Evolutionary conservation across 2,329 filamentous ascomycete species (phyloP).

Genomic region (Alternaria atra): DNA sequence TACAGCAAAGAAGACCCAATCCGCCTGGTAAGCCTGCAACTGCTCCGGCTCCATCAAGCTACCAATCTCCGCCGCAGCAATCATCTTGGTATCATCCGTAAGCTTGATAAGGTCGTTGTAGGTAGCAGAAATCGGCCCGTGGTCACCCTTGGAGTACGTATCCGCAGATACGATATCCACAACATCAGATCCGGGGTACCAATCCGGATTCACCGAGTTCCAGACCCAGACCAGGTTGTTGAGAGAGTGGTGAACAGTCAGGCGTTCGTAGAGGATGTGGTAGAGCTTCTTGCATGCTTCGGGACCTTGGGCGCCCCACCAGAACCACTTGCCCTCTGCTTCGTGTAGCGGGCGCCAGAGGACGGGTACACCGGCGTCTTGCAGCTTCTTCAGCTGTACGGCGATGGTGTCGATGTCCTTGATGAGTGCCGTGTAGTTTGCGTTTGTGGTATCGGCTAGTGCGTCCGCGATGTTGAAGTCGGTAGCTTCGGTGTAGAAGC

Average conservation of each 20-base stretch:
- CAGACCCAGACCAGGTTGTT: slow-evolving; percentile 63
- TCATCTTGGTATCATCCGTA: slow-evolving; percentile 58
- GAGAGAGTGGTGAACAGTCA: slow-evolving; percentile 56
- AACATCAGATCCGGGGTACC: slow-evolving; percentile 59
- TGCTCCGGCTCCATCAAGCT: slow-evolving; percentile 56
- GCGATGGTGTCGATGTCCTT: slow-evolving; percentile 61
- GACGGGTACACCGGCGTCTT: slow-evolving; percentile 56
- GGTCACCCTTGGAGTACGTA: slow-evolving; percentile 55
- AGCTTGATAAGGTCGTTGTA: slow-evolving; percentile 57
- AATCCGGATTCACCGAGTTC: slow-evolving; percentile 57
- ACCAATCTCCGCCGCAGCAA: slow-evolving; percentile 60
- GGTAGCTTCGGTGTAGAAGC: slow-evolving; percentile 62
- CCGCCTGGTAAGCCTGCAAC: slow-evolving; percentile 56
- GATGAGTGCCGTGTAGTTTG: slow-evolving; percentile 60
- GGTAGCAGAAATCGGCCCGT: slow-evolving; percentile 56
- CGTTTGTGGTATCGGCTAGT: slow-evolving; percentile 53
- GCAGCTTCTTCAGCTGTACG: slow-evolving; percentile 56
- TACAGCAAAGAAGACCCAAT: slow-evolving; percentile 61
- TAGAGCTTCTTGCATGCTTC: slow-evolving; percentile 58
- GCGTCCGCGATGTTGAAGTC: slow-evolving; percentile 59
- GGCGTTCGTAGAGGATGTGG: slow-evolving; percentile 55
- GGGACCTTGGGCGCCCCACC: slow-evolving; percentile 62
- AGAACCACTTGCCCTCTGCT: slow-evolving; percentile 63
- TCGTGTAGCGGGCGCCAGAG: slow-evolving; percentile 62
- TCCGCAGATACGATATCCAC: slow-evolving; percentile 61